A percentile compares a stretch with the other conserved stretches of the same genome.
Evolutionary conservation across 2,329 filamentous ascomycete species (phyloP).

Genomic region (Colletotrichum scovillei): DNA sequence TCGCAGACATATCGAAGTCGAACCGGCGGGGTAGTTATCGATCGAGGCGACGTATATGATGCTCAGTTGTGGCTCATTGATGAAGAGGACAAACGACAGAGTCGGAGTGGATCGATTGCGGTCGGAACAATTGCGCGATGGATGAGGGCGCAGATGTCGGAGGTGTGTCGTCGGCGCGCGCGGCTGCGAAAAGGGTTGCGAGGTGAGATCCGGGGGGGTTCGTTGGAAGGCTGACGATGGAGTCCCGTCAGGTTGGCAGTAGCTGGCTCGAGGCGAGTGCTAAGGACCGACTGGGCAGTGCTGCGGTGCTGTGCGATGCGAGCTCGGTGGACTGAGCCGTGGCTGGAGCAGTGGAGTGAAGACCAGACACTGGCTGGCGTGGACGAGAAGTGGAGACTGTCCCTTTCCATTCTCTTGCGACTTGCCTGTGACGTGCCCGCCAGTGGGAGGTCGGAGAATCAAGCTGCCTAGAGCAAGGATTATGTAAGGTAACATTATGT

Average conservation of each 20-base stretch:
- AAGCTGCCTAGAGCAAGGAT: not conserved
- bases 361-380: slow-evolving; percentile 15
- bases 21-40: slow-evolving; percentile 37
- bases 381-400: slow-evolving; percentile 1
- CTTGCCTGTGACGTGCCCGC: not conserved
- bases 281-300: not conserved
- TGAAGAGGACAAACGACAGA: slow-evolving; percentile 6
- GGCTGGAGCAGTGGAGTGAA: not conserved
- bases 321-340: slow-evolving; percentile 18
- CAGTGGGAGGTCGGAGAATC: slow-evolving; percentile 7
- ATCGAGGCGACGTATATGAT: slow-evolving; percentile 32
- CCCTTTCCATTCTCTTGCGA: not conserved
- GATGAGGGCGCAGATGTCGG: not conserved
- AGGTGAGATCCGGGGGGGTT: not conserved
- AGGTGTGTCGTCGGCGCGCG: slow-evolving; percentile 4
- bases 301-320: slow-evolving; percentile 6
- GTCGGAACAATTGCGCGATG: not conserved
- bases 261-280: slow-evolving; percentile 6
- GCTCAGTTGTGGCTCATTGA: slow-evolving; percentile 26
- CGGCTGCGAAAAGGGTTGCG: not conserved
- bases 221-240: slow-evolving; percentile 23
- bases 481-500: not conserved
- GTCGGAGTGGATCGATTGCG: not conserved
- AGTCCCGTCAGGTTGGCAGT: not conserved
- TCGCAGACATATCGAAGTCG: slow-evolving; percentile 51